Percentiles rank a stretch among this genome's conserved stretches.
Conservation (phyloP, 768 basidiomycete genomes). For the Tricholomella constricta region DNA sequence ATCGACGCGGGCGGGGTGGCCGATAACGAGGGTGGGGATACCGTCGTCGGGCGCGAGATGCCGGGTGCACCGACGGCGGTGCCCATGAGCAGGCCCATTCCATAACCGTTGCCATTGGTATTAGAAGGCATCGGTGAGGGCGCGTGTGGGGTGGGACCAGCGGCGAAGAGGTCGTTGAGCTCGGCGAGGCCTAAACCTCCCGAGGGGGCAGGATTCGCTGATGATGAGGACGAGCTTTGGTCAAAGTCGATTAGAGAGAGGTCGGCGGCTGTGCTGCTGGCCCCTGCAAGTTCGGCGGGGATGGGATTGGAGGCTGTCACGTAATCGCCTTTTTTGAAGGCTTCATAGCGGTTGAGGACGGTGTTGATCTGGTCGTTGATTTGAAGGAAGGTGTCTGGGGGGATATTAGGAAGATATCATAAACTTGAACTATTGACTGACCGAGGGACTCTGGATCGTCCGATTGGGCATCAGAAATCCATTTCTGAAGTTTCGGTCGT, state of each 20-base stretch:
- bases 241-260: constrained; percentile 80
- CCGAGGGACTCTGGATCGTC: constrained; percentile 91
- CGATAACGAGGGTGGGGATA: constrained; percentile 27
- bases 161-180: constrained; percentile 61
- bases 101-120: constrained; percentile 16
- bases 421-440: constrained; percentile 34
- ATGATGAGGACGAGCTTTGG: constrained; percentile 38
- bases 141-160: constrained; percentile 28
- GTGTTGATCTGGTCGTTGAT: constrained; percentile 99
- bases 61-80: constrained; percentile 12
- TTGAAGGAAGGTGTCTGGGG: constrained; percentile 86
- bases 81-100: constrained; percentile 17
- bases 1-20: constrained; percentile 42
- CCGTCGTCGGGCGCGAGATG: constrained; percentile 18
- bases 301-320: constrained; percentile 65
- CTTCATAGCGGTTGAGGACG: constrained; percentile 86
- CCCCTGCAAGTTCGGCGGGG: constrained; percentile 56
- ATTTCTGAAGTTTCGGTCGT: constrained; percentile 94
- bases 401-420: constrained; percentile 1
- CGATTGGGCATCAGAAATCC: constrained; percentile 92
- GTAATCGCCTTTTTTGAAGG: constrained; percentile 92
- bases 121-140: constrained; percentile 25
- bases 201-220: constrained; percentile 22
- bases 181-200: constrained; percentile 44
- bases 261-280: constrained; percentile 29